phyloP scores from a whole-genome alignment of 1,284 basidiomycete genomes.

The Austroboletus niveus region DNA sequence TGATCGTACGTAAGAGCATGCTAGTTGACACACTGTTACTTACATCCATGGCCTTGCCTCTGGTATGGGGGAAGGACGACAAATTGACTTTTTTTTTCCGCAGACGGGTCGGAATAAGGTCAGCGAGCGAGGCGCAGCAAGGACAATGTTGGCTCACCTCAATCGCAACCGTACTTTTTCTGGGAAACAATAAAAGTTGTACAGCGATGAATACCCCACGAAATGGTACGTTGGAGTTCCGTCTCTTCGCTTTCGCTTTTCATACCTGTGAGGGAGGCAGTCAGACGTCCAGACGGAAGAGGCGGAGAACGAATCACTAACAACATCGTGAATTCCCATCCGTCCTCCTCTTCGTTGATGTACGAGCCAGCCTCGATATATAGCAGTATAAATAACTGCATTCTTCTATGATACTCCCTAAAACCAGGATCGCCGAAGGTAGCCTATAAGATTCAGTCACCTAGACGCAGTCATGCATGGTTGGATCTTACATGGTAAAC shows the following conservation, averaged over 20 bases:
- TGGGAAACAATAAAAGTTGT: conserved; percentile 92
- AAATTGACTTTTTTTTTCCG: conserved; percentile 65
- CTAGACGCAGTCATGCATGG: conserved; percentile 1
- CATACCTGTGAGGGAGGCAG: conserved; percentile 54
- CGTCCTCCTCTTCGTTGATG: conserved; percentile 85
- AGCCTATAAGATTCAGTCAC: conserved; percentile 43
- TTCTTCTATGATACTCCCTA: conserved; percentile 87
- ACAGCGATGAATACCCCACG: conserved; percentile 87
- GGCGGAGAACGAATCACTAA: conserved; percentile 39
- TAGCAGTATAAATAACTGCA: conserved; percentile 92
- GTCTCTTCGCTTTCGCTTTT: conserved; percentile 69
- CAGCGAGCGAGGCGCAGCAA: background rate
- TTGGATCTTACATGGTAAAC: conserved; percentile 74
- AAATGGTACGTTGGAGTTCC: conserved; percentile 79
- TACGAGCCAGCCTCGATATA: conserved; percentile 97
- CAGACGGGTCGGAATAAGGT: conserved; percentile 24
- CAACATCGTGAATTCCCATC: conserved; percentile 86
- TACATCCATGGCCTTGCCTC: conserved; percentile 86
- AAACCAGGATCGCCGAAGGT: conserved; percentile 91
- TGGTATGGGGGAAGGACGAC: conserved; percentile 92
- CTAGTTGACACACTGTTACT: conserved; percentile 29
- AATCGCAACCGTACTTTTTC: conserved; percentile 82
- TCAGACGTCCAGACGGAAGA: background rate
- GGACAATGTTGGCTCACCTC: conserved; percentile 50
- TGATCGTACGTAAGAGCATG: background rate